Percentiles rank a stretch among this genome's conserved stretches.
Conservation (phyloP, 2,329 filamentous ascomycete species). For the Aspergillus sp. region DNA sequence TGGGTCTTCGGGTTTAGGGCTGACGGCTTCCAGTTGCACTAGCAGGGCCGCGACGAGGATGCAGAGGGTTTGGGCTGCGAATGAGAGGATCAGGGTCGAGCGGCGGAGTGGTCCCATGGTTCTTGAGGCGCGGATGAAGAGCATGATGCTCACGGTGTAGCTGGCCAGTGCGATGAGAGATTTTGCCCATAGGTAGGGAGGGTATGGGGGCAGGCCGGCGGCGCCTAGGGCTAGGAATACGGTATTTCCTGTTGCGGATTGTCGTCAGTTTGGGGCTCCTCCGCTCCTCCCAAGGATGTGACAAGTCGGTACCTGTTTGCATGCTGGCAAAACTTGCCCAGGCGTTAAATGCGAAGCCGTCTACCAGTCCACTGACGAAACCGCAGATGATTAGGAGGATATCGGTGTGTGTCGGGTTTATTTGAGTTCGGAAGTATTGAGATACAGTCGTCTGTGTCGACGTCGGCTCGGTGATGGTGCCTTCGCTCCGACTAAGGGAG, state of each 20-base stretch:
- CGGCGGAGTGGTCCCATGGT: slow-evolving; percentile 25
- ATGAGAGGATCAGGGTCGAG: slow-evolving; percentile 31
- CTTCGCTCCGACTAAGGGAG: no score
- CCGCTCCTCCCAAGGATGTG: no score
- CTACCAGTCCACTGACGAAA: slow-evolving; percentile 31
- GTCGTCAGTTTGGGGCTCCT: neutral
- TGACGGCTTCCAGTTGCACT: slow-evolving; percentile 25
- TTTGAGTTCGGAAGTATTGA: slow-evolving; percentile 13
- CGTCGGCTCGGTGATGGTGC: no score
- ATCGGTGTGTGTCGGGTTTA: slow-evolving; percentile 19
- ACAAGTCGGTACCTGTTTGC: slow-evolving; percentile 28
- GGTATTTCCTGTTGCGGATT: slow-evolving; percentile 27
- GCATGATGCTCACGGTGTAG: slow-evolving; percentile 31
- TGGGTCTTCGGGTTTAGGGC: slow-evolving; percentile 19
- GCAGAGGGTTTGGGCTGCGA: slow-evolving; percentile 27
- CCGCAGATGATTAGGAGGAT: slow-evolving; percentile 26
- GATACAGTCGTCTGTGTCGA: no score
- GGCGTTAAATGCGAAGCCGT: slow-evolving; percentile 33
- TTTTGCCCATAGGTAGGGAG: slow-evolving; percentile 34
- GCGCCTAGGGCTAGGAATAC: slow-evolving; percentile 35
- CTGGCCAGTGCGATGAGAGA: slow-evolving; percentile 31
- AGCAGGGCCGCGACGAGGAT: slow-evolving; percentile 27
- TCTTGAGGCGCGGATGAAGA: slow-evolving; percentile 30
- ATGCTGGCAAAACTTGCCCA: slow-evolving; percentile 36
- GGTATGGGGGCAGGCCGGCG: slow-evolving; percentile 32